Conservation (phyloP, 1,284 basidiomycete genomes). For the Somion occarium region DNA sequence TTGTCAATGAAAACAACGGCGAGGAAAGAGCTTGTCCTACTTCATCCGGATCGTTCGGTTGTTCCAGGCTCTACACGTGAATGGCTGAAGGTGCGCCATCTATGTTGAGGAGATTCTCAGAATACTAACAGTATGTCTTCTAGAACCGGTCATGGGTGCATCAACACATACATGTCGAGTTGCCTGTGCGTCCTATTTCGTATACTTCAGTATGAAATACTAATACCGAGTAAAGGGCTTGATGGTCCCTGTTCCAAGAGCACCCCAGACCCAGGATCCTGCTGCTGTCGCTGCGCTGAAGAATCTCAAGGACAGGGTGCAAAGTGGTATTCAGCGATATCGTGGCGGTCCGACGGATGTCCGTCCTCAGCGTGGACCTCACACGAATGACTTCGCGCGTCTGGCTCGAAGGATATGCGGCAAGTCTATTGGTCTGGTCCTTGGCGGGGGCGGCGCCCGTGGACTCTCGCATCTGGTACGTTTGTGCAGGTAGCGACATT, state of each 20-base stretch:
- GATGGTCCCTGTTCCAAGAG: slow-evolving; percentile 60
- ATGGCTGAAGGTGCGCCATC: slow-evolving; percentile 82
- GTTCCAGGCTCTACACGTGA: slow-evolving; percentile 89
- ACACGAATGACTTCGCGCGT: slow-evolving; percentile 90
- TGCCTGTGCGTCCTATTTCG: slow-evolving; percentile 50
- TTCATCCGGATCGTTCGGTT: slow-evolving; percentile 91
- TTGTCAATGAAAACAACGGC: slow-evolving; percentile 97
- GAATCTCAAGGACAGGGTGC: slow-evolving; percentile 88
- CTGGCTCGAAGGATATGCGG: slow-evolving; percentile 91
- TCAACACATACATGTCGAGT: slow-evolving; percentile 87
- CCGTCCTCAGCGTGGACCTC: slow-evolving; percentile 71
- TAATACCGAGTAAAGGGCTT: slow-evolving; percentile 44
- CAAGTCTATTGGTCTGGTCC: slow-evolving; percentile 88
- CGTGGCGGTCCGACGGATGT: slow-evolving; percentile 64
- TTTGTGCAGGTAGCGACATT: slow-evolving; percentile 11
- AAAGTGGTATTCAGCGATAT: slow-evolving; percentile 86
- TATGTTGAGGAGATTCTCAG: slow-evolving; percentile 1
- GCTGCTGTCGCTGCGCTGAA: slow-evolving; percentile 88
- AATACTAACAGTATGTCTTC: background rate
- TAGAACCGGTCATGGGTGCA: slow-evolving; percentile 93
- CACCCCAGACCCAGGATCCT: slow-evolving; percentile 66
- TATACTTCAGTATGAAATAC: background rate
- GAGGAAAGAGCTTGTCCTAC: slow-evolving; percentile 90
- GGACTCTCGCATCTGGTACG: slow-evolving; percentile 89
- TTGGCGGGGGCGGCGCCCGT: slow-evolving; percentile 94